Percentiles rank a stretch among this genome's conserved stretches.
Conservation (phyloP, 2,329 filamentous ascomycete species). For the Neoarthrinium moseri region DNA sequence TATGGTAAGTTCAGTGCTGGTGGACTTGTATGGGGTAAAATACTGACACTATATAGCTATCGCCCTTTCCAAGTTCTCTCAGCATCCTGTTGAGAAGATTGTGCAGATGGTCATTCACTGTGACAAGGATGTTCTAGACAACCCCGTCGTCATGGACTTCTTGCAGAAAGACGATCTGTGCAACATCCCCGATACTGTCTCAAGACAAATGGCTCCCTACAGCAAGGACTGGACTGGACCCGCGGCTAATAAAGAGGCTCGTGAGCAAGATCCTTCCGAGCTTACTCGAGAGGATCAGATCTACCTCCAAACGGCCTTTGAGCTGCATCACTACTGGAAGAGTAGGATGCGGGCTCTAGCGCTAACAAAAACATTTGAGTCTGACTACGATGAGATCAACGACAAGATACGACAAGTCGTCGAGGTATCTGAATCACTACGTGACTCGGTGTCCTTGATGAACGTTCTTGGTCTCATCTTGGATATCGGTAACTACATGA, state of each 20-base stretch:
- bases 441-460: conserved; percentile 91
- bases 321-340: conserved; percentile 98
- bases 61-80: conserved; percentile 89
- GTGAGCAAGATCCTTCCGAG: conserved; percentile 84
- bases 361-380: conserved; percentile 79
- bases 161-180: conserved; percentile 89
- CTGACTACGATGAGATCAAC: conserved; percentile 89
- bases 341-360: conserved; percentile 89
- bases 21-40: background rate
- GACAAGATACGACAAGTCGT: conserved; percentile 85
- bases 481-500: conserved; percentile 99
- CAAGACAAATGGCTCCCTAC: conserved; percentile 91
- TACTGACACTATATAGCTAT: conserved; percentile 61
- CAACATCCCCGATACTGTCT: conserved; percentile 85
- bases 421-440: conserved; percentile 79
- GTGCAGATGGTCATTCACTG: conserved; percentile 95
- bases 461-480: conserved; percentile 94
- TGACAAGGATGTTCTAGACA: conserved; percentile 84
- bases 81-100: conserved; percentile 77
- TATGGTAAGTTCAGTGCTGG: conserved; percentile 68
- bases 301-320: conserved; percentile 88
- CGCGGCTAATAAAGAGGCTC: conserved; percentile 71
- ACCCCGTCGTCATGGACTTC: conserved; percentile 94
- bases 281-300: conserved; percentile 95
- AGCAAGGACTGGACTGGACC: conserved; percentile 95